phyloP scores from a whole-genome alignment of 2,329 filamentous ascomycete genomes.

The Pseudogymnoascus verrucosus region DNA sequence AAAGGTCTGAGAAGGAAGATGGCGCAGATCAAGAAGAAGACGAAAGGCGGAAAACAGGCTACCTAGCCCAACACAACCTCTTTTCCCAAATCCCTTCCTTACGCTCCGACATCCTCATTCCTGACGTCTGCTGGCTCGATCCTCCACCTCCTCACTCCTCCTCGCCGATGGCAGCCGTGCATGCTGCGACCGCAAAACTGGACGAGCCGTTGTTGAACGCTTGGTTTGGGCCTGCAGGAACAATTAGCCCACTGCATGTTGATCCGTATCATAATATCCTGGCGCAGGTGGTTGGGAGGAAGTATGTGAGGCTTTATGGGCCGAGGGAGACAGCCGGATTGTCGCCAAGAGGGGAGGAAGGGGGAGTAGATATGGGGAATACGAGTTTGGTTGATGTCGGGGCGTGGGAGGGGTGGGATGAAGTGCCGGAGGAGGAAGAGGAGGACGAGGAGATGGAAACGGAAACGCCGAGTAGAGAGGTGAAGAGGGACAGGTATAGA shows the following conservation, averaged over 20 bases:
- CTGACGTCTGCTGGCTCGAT: slow-evolving; percentile 74
- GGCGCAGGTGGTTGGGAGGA: slow-evolving; percentile 78
- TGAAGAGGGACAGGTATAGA: slow-evolving; percentile 10
- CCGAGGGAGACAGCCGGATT: slow-evolving; percentile 51
- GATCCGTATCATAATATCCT: slow-evolving; percentile 93
- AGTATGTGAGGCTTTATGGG: slow-evolving; percentile 85
- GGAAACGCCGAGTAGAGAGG: slow-evolving; percentile 10
- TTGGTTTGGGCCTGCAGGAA: slow-evolving; percentile 84
- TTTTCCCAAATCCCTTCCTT: slow-evolving; percentile 74
- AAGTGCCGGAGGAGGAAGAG: slow-evolving; percentile 10
- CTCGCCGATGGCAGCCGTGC: slow-evolving; percentile 36
- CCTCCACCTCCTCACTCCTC: slow-evolving; percentile 49
- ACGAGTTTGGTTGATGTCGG: slow-evolving; percentile 76
- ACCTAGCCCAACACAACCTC: slow-evolving; percentile 87
- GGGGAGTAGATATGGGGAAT: slow-evolving; percentile 83
- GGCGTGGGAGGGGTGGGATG: slow-evolving; percentile 50
- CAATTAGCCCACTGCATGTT: slow-evolving; percentile 87
- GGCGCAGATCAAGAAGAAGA: slow-evolving; percentile 8
- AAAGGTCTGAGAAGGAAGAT: slow-evolving; percentile 13
- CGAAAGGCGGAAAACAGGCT: slow-evolving; percentile 40
- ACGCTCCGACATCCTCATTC: slow-evolving; percentile 65
- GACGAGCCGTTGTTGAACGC: slow-evolving; percentile 69
- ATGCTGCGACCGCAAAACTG: slow-evolving; percentile 30
- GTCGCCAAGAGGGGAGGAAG: slow-evolving; percentile 54
- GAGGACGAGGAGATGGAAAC: slow-evolving; percentile 12